Conservation (phyloP, 2,329 filamentous ascomycete species). For the Podosphaera fusca region DNA sequence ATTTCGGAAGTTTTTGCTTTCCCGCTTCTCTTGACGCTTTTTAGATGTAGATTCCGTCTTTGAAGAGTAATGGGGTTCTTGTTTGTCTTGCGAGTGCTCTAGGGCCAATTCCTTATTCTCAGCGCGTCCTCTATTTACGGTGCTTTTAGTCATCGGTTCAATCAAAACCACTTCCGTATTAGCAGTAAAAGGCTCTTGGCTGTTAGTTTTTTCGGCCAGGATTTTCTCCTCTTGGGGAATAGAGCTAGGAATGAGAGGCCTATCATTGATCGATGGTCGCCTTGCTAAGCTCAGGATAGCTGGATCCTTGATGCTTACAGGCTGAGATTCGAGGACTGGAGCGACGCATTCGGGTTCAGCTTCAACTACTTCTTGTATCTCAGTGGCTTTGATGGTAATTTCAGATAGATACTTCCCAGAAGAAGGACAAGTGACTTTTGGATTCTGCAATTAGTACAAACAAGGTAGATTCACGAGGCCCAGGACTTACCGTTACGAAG, state of each 20-base stretch:
- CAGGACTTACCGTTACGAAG: slow-evolving; percentile 14
- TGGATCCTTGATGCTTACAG: slow-evolving; percentile 15
- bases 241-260: slow-evolving; percentile 8
- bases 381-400: slow-evolving; percentile 15
- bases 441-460: not conserved
- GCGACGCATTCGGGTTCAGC: slow-evolving; percentile 12
- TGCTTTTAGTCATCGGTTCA: slow-evolving; percentile 22
- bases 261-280: slow-evolving; percentile 14
- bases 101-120: slow-evolving; percentile 5
- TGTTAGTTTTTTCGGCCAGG: slow-evolving; percentile 8
- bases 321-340: slow-evolving; percentile 3
- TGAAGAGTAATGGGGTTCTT: slow-evolving; percentile 3
- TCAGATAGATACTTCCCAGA: slow-evolving; percentile 15
- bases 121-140: slow-evolving; percentile 14
- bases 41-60: slow-evolving; percentile 3
- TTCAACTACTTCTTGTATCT: slow-evolving; percentile 16
- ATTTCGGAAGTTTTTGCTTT: slow-evolving; percentile 20
- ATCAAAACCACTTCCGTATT: slow-evolving; percentile 19
- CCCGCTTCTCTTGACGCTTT: slow-evolving; percentile 11
- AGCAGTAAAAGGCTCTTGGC: slow-evolving; percentile 8
- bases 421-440: slow-evolving; percentile 13
- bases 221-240: slow-evolving; percentile 13
- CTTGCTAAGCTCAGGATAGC: slow-evolving; percentile 17
- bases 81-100: slow-evolving; percentile 5
- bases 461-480: not conserved